Base-by-base conservation (phyloP, 352 stramenopile genomes). In the Globisporangium acanthophoron region DNA sequence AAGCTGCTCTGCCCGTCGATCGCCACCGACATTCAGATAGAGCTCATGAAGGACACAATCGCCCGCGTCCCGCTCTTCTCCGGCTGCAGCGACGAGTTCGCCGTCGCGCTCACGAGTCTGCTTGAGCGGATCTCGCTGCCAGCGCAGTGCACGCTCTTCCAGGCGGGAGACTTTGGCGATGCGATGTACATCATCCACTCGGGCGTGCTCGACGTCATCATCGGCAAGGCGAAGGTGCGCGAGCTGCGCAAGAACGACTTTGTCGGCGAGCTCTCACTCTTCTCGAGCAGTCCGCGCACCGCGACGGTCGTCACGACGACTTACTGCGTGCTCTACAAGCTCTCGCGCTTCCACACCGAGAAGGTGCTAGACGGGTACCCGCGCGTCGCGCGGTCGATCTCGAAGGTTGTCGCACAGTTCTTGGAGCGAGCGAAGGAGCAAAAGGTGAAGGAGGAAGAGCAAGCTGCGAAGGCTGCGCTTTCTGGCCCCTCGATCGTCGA, bases 161-260 rank as follows among this genome's bases (percentile, higher is more conserved):
- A 74, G 45, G 66, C 46, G 3, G 82, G 80, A 2, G 82, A 89
- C 11, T 53, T 61, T 5, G 82, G 82, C 6, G 80, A 90, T 31
- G 77, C 78, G 8, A 87, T 92, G 83, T 92, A 85, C 47, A 87
- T 92, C 49, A 67, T 92, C 18, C 70, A 90, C 35, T 85, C 83
- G 0, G 83, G 80, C 0, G 83, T 92, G 0, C 67, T 90, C 0
- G 74, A 78, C 27, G 71, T 90, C 1, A 66, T 87, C 41, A 69
- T 90, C 41, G 75, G 74, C 5, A 68, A 70, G 0, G 66, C 78
- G 3, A 89, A 74, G 16, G 73, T 92, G 1, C 83, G 83, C 5
- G 80, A 92, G 51, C 69, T 92, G 24, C 73, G 83, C 12, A 90
- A 91, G 56, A 73, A 73, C 4, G 67, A 66, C n/a, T 92, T 71